Base-by-base conservation (phyloP, 2,329 filamentous ascomycete genomes). In the Hyphodiscus sp. region DNA sequence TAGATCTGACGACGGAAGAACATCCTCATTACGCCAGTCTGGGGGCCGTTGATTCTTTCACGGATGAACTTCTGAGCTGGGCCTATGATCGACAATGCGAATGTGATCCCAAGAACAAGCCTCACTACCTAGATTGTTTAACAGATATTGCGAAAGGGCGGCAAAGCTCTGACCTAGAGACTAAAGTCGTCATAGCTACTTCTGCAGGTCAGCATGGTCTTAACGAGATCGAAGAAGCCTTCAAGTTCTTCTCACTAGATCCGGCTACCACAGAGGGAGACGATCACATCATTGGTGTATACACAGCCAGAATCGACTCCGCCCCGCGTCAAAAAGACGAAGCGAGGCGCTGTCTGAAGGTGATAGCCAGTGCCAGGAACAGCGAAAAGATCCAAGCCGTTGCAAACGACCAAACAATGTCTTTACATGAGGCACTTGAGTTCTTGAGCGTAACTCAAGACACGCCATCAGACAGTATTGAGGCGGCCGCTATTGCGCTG, bases 41-140 rank as follows among this genome's bases (percentile, higher is more conserved):
- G 20, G 86, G 86, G 20, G 76, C 76, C 15, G 67, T 82, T 9
- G 75, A 78, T 41, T 79, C 86, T 63, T 86, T 87, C 67, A 76
- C 79, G 5, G 81, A 87, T 62, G 63, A 71, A 1, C 69, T 84
- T n/a, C 69, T 89, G 18, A 69, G 76, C 26, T 86, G 82, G 66
- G 80, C 82, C 3, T 88, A 81, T 63, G 73, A 80, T 20, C 74
- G 79, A 33, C 85, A 89, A 68, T 70, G 75, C 20, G 65, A 70
- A 9, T 76, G 75, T 49, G 82, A 88, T 65, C 74, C 76, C 19
- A 58, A 62, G 19, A 78, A 80, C 55, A 71, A 72, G 18, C 69
- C 82, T 1, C 81, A 82, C 63, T 88, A 87, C 65, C 76, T 87
- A 55, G 78, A 85, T 66, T 85, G 81, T 61, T 71, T 89, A n/a